Evolutionary conservation across 768 basidiomycete species (phyloP), one percentile per base, ranked within the genome.

Genomic region (Punctularia strigosozonata): DNA sequence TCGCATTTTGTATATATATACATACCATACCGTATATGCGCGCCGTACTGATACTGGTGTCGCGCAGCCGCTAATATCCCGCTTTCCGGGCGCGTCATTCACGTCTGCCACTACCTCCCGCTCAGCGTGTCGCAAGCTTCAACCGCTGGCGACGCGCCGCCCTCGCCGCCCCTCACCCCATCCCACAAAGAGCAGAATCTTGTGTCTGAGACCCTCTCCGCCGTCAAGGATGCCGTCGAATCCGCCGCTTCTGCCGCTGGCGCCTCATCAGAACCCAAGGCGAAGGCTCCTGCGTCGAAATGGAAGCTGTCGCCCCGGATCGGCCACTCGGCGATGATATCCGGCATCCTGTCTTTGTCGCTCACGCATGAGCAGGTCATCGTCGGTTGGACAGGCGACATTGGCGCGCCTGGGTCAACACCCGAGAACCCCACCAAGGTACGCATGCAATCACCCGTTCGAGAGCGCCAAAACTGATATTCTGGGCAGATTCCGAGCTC

Each of bases 321-420:
- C 46, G 92, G 91, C 14, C 95, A 98, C 54, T 75, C 87, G 6
- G 94, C 94, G 8, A 90, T 98, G 85, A 82, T 91, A 43, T 84
- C 82, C 32, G 94, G 94, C 23, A 90, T 97, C 52, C 77, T 80
- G 38, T 84, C 82, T 8, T 73, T 99, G 25, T 70, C 80, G 3
- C 64, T 76, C 10, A 83, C 84, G 0, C 85, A 94, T 59, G 83
- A 94, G 49, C 89, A 98, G 63, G 57, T 94, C 51, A 73, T 97
- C 54, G 69, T 98, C 31, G 94, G 90, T 17, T 94, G 95, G 86
- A 86, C 87, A 0, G 94, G 94, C 26, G 90, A 95, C 47, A 72
- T 98, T 46, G 57, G 76, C 36, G 69, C 77, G 8, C 38, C 54
- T 7, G 47, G 60, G 6, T 56, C 71, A 2, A 55, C 60, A 7